phyloP scores from a whole-genome alignment of 345 rosid genomes.

The Angophora floribunda region DNA sequence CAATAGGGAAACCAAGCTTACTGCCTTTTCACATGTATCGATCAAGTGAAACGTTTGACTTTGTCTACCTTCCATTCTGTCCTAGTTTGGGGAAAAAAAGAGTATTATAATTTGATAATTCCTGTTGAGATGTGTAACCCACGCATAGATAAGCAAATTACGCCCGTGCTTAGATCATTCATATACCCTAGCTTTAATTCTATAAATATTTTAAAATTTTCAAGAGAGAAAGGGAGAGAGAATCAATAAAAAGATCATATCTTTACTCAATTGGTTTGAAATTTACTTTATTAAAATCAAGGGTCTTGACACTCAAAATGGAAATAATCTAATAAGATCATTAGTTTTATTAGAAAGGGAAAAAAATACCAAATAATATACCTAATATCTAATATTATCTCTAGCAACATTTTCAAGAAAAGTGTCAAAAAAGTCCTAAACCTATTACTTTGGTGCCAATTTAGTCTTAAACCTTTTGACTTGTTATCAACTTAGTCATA shows the following conservation, averaged over 20 bases:
- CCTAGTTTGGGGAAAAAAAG: neutral
- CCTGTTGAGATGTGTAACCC: neutral
- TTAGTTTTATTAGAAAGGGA: neutral
- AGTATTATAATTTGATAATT: neutral
- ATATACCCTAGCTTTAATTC: neutral
- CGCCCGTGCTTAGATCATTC: neutral
- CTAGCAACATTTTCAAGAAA: neutral
- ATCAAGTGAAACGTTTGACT: neutral
- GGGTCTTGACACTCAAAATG: neutral
- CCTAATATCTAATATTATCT: neutral
- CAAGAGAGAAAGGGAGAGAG: neutral
- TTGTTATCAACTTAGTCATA: too few relatives aligned
- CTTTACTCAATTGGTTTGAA: neutral
- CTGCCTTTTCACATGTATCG: neutral
- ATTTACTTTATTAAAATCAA: neutral
- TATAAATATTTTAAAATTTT: neutral
- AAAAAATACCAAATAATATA: neutral
- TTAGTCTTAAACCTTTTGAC: too few relatives aligned
- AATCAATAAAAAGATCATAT: neutral
- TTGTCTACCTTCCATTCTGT: neutral
- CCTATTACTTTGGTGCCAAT: too few relatives aligned
- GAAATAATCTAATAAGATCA: neutral
- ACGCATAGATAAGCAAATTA: neutral
- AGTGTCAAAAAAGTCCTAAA: too few relatives aligned
- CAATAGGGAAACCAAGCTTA: neutral